phyloP scores from a whole-genome alignment of 2,329 filamentous ascomycete species.

The Trichoderma simmonsii region DNA sequence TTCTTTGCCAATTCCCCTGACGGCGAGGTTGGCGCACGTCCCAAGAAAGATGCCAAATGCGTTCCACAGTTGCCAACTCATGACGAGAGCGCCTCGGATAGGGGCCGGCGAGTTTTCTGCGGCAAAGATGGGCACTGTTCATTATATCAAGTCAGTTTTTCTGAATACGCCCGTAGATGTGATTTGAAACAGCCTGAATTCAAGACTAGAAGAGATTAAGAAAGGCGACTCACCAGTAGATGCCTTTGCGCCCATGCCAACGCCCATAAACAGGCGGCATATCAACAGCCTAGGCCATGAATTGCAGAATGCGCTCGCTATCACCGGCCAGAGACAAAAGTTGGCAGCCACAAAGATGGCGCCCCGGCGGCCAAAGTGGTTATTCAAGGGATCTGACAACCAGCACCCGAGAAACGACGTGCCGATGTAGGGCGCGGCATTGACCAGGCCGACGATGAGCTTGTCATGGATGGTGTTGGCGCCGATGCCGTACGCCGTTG shows the following conservation, averaged over 20 bases:
- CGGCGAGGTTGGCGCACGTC: conserved; percentile 57
- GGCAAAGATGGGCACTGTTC: conserved; percentile 67
- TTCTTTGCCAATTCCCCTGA: conserved; percentile 31
- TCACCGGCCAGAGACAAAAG: conserved; percentile 66
- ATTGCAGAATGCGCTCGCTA: conserved; percentile 68
- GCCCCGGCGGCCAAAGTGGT: conserved; percentile 43
- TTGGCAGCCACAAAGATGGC: conserved; percentile 71
- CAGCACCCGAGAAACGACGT: conserved; percentile 56
- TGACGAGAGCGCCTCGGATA: conserved; percentile 73
- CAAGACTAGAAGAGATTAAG: background rate
- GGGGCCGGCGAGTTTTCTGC: conserved; percentile 69
- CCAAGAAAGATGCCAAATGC: conserved; percentile 61
- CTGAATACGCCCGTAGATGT: background rate
- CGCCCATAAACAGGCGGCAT: conserved; percentile 69
- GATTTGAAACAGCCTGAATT: background rate
- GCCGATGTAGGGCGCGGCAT: conserved; percentile 53
- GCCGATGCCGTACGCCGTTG: conserved; percentile 46
- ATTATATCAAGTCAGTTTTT: background rate
- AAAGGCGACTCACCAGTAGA: conserved; percentile 45
- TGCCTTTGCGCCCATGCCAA: conserved; percentile 74
- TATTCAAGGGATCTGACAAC: conserved; percentile 62
- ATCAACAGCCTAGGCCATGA: conserved; percentile 70
- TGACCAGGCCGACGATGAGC: conserved; percentile 64
- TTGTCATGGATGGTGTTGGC: conserved; percentile 36
- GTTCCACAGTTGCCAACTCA: conserved; percentile 75